A percentile compares a stretch with the other conserved stretches of the same genome.
Evolutionary conservation across 108 stramenopile species (phyloP).

Genomic region (Bacterosira constricta): DNA sequence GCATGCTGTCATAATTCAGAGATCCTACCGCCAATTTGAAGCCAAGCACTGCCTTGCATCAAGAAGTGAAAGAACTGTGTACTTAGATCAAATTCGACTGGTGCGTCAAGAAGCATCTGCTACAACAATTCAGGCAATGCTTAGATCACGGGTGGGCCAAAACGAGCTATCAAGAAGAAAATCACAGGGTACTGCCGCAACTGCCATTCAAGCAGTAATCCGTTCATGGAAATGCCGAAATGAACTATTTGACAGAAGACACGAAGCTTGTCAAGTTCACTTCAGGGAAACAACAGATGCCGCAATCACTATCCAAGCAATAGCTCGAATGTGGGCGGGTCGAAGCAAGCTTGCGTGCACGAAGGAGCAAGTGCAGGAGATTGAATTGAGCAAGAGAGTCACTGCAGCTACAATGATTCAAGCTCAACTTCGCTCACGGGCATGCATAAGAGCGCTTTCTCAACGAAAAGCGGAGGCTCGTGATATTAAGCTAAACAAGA

Average conservation of each 20-base stretch:
- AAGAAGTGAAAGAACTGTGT: no score
- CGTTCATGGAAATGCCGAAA: no score
- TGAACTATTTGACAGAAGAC: no score
- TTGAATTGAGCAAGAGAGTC: background rate
- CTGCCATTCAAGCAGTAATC: no score
- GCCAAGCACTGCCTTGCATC: no score
- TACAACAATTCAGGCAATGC: background rate
- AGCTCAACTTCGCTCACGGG: background rate
- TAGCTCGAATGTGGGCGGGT: background rate
- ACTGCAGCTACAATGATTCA: background rate
- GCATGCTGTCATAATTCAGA: no score
- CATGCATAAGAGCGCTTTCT: background rate
- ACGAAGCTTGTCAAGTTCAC: no score
- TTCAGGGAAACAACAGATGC: no score
- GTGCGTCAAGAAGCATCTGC: no score
- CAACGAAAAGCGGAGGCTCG: background rate
- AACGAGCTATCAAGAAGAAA: background rate
- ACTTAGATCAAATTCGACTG: no score
- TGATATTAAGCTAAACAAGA: background rate
- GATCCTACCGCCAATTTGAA: no score
- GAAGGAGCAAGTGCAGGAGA: background rate
- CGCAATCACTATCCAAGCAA: background rate
- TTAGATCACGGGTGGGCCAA: background rate
- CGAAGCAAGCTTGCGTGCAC: background rate
- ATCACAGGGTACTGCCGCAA: no score